These are phyloP conservation scores for Neonectria magnoliae DNA, from an alignment of 2,329 filamentous ascomycete species.

Conservation along the genomic window DNA sequence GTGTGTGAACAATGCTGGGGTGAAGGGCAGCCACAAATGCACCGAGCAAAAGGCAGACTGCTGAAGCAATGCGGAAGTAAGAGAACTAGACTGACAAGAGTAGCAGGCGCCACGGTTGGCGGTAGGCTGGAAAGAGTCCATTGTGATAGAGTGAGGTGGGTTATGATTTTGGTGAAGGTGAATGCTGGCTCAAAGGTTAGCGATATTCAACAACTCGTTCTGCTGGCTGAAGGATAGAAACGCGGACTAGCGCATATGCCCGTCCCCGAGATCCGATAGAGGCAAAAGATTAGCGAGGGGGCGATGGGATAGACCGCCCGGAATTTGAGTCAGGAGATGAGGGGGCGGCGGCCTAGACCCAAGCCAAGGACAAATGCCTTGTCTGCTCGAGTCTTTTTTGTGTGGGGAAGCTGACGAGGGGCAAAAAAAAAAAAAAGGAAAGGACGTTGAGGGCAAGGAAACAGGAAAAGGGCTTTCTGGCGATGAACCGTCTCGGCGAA, in stretches of 20 bases:
- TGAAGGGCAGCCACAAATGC: background rate
- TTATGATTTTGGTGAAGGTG: slow-evolving; percentile 24
- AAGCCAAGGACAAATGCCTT: slow-evolving; percentile 5
- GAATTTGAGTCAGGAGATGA: slow-evolving; percentile 22
- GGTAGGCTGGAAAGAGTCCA: slow-evolving; percentile 54
- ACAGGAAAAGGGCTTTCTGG: slow-evolving; percentile 3
- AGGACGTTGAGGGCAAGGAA: slow-evolving; percentile 5
- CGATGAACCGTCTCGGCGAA: slow-evolving; percentile 9
- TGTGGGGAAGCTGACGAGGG: slow-evolving; percentile 13
- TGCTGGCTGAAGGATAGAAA: slow-evolving; percentile 14
- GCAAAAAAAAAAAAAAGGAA: slow-evolving; percentile 11
- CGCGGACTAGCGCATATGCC: slow-evolving; percentile 28
- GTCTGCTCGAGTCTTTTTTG: slow-evolving; percentile 2
- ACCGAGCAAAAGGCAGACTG: background rate
- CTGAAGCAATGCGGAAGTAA: background rate
- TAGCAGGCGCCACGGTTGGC: slow-evolving; percentile 59
- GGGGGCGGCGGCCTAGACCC: slow-evolving; percentile 18
- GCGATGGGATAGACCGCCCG: slow-evolving; percentile 13
- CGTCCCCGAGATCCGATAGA: slow-evolving; percentile 39
- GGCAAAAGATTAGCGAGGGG: slow-evolving; percentile 42
- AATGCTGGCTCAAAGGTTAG: slow-evolving; percentile 26
- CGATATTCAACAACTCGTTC: slow-evolving; percentile 9
- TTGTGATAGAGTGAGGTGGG: slow-evolving; percentile 42
- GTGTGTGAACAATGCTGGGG: background rate
- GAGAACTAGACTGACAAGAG: slow-evolving; percentile 55